Percentiles rank a stretch among this genome's conserved stretches.
phyloP scores from a whole-genome alignment of 1,284 basidiomycete species.

The Coriolopsis trogii region DNA sequence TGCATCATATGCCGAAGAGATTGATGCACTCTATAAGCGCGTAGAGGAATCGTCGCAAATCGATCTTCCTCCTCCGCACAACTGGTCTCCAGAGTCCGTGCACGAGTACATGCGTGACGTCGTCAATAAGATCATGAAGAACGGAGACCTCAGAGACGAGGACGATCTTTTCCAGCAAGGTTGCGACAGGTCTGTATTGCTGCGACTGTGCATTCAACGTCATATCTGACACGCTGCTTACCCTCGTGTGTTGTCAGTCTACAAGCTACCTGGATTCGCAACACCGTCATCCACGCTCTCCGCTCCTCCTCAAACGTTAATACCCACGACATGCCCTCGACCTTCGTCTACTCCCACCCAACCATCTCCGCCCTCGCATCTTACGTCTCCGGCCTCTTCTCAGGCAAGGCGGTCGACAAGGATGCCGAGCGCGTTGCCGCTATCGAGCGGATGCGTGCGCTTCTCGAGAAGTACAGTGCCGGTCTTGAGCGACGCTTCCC shows the following conservation, averaged over 20 bases:
- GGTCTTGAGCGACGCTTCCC: constrained; percentile 16
- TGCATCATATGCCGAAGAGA: constrained; percentile 34
- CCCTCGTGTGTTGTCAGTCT: constrained; percentile 25
- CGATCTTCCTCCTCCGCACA: constrained; percentile 21
- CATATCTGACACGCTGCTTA: not conserved
- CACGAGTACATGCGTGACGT: constrained; percentile 30
- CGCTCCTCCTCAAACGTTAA: constrained; percentile 21
- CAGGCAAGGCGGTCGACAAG: constrained; percentile 4
- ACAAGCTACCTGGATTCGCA: constrained; percentile 41
- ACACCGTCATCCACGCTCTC: constrained; percentile 33
- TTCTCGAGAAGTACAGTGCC: constrained; percentile 35
- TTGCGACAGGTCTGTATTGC: constrained; percentile 37
- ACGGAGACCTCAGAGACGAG: constrained; percentile 1
- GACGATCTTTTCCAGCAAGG: constrained; percentile 37
- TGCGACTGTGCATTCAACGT: not conserved
- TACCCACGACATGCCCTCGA: constrained; percentile 23
- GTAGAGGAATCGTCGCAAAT: constrained; percentile 28
- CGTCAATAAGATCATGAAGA: constrained; percentile 31
- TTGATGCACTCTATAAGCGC: constrained; percentile 34
- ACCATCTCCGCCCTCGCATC: constrained; percentile 30
- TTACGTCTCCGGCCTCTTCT: constrained; percentile 15
- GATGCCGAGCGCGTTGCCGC: constrained; percentile 7
- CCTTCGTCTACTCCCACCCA: constrained; percentile 39
- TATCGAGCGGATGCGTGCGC: constrained; percentile 11
- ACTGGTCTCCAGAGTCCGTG: constrained; percentile 28